phyloP scores from a whole-genome alignment of 805 yeast species.

The Saturnispora kantuleensis region DNA sequence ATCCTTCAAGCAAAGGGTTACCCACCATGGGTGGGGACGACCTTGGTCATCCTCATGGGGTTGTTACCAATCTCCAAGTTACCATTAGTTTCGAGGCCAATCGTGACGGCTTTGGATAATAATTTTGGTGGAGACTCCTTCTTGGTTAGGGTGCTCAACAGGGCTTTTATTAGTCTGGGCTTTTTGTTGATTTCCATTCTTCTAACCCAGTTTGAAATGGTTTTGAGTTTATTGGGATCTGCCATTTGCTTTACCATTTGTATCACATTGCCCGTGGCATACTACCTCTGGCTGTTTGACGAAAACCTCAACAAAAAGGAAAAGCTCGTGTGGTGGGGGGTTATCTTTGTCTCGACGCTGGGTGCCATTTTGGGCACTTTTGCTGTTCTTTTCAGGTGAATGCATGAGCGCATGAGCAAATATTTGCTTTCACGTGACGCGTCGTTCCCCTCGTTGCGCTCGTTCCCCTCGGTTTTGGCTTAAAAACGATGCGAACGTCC shows the following conservation, averaged over 20 bases:
- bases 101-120: slow-evolving; percentile 56
- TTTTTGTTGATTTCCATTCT: slow-evolving; percentile 52
- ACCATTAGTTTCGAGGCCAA: slow-evolving; percentile 76
- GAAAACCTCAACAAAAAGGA: slow-evolving; percentile 28
- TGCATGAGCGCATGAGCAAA: too few relatives aligned
- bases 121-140: not conserved
- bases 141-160: slow-evolving; percentile 17
- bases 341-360: slow-evolving; percentile 33
- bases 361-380: slow-evolving; percentile 52
- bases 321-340: not conserved
- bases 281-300: slow-evolving; percentile 52
- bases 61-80: slow-evolving; percentile 75
- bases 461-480: slow-evolving; percentile 5
- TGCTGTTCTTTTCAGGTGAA: slow-evolving; percentile 31
- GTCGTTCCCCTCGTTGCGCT: not conserved
- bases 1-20: slow-evolving; percentile 35
- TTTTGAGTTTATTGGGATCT: slow-evolving; percentile 75
- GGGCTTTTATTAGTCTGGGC: slow-evolving; percentile 41
- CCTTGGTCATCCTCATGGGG: slow-evolving; percentile 64
- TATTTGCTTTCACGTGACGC: not conserved
- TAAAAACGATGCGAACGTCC: not conserved
- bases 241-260: slow-evolving; percentile 74
- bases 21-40: slow-evolving; percentile 36
- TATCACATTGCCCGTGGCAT: slow-evolving; percentile 63
- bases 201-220: slow-evolving; percentile 71